Conservation (phyloP, 2,329 filamentous ascomycete species). For the Alternaria sp. region DNA sequence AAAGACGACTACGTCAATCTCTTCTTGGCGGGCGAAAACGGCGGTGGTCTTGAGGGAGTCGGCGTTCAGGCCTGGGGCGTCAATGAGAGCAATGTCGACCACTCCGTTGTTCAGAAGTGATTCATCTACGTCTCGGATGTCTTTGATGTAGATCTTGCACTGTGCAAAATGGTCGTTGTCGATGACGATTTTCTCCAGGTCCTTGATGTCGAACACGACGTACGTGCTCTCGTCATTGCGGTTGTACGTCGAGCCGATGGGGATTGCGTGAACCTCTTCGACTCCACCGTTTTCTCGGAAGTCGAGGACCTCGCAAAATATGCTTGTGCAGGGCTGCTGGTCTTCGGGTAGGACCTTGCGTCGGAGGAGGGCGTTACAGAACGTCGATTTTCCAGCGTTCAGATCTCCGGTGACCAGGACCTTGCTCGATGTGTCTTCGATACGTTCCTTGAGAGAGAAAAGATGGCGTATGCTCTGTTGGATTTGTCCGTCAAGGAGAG, state of each 20-base stretch:
- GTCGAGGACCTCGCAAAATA: slow-evolving; percentile 97
- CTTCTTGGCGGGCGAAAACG: slow-evolving; percentile 94
- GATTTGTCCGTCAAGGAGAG: slow-evolving; percentile 91
- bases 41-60: slow-evolving; percentile 98
- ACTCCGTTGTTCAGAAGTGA: slow-evolving; percentile 97
- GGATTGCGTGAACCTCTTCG: slow-evolving; percentile 95
- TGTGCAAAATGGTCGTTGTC: slow-evolving; percentile 90
- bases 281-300: slow-evolving; percentile 87
- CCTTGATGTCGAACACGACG: slow-evolving; percentile 78
- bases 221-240: slow-evolving; percentile 94
- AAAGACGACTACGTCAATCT: slow-evolving; percentile 98
- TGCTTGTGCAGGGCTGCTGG: slow-evolving; percentile 96
- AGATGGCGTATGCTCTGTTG: slow-evolving; percentile 92
- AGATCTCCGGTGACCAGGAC: slow-evolving; percentile 94
- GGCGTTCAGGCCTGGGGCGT: slow-evolving; percentile 93
- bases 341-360: slow-evolving; percentile 95
- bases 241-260: slow-evolving; percentile 80
- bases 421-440: slow-evolving; percentile 97
- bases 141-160: slow-evolving; percentile 96
- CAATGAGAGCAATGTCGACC: slow-evolving; percentile 96
- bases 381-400: slow-evolving; percentile 97
- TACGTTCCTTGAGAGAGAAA: slow-evolving; percentile 84
- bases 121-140: slow-evolving; percentile 87
- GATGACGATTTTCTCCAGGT: slow-evolving; percentile 87
- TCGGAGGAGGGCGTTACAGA: slow-evolving; percentile 94